Conservation (phyloP, 2,329 filamentous ascomycete genomes). For the Scedosporium aurantiacum region DNA sequence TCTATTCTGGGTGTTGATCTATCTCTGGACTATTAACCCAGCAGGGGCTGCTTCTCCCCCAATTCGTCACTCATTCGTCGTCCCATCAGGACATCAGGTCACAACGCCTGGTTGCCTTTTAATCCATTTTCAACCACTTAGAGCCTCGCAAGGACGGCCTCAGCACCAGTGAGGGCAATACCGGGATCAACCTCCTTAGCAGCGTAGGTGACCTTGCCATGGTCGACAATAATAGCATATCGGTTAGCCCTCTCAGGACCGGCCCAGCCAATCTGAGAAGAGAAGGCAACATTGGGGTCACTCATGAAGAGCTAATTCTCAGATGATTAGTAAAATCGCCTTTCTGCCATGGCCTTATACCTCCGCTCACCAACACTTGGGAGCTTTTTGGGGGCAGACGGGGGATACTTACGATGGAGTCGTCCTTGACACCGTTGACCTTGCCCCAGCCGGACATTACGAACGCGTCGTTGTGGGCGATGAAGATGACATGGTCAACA, state of each 20-base stretch:
- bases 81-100: neutral
- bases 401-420: conserved; percentile 40
- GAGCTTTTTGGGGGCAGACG: conserved; percentile 8
- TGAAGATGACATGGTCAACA: conserved; percentile 70
- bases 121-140: conserved; percentile 19
- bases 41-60: neutral
- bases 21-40: neutral
- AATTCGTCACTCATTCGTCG: neutral
- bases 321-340: conserved; percentile 9
- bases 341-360: neutral
- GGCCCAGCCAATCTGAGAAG: conserved; percentile 67
- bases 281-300: conserved; percentile 60
- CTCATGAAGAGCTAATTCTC: conserved; percentile 58
- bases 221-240: conserved; percentile 71
- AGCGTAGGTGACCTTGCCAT: conserved; percentile 75
- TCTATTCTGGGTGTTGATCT: neutral
- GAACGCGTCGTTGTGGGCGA: conserved; percentile 75
- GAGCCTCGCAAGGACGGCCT: conserved; percentile 42
- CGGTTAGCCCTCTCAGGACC: conserved; percentile 63
- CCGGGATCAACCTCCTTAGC: conserved; percentile 53
- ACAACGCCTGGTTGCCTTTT: neutral
- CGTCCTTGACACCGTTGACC: conserved; percentile 66
- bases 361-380: neutral
- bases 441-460: conserved; percentile 89
- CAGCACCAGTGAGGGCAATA: conserved; percentile 37